Evolutionary conservation across 208 protist genomes (phyloP), one percentile per base, ranked within the genome.

Genomic region (Crithidia brevicula): DNA sequence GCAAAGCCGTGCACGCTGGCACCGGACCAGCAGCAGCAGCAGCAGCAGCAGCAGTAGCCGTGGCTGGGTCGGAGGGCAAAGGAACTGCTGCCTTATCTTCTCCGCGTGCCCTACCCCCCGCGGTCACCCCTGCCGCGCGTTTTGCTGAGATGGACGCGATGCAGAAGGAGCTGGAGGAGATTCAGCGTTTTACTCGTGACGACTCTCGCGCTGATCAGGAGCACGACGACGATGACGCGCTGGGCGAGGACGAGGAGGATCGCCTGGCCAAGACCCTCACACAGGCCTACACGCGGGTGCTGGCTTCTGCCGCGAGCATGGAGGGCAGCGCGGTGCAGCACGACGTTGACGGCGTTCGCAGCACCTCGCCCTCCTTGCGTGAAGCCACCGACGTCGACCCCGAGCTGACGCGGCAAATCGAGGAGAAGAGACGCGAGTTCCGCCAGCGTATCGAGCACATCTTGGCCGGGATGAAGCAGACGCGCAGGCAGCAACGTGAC

Each of bases 401-500:
- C 11, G 33, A 50, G 47, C 40, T 70, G 51, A 60, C 27, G 23
- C 66, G 22, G 0, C 13, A 68, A 9, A 70, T 86, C 38, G 42
- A 66, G 11, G 61, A 42, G 13, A 83, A 79, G 60, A 52, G 34
- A 1, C 15, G 5, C 6, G 63, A 79, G 18, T 15, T 56, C 22
- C 50, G 59, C 43, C 0, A 22, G 10, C 57, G 66, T 40, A 69
- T 80, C 20, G 45, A 57, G 4, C 40, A 67, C 22, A 38, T 74
- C 0, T 7, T 68, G 3, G 52, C 38, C 4, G 59, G 72, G 15
- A 49, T 71, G 63, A 47, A 43, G 36, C 27, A 28, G 50, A 58
- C 56, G 64, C 74, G 61, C 3, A 16, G 50, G 42, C 38, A 63
- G 67, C 59, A 77, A 33, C 54, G 64, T 22, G 76, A 77, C 22